Evolutionary conservation across 1,284 basidiomycete genomes (phyloP), one percentile per base, ranked within the genome.

Genomic region (Schizophyllum amplum): DNA sequence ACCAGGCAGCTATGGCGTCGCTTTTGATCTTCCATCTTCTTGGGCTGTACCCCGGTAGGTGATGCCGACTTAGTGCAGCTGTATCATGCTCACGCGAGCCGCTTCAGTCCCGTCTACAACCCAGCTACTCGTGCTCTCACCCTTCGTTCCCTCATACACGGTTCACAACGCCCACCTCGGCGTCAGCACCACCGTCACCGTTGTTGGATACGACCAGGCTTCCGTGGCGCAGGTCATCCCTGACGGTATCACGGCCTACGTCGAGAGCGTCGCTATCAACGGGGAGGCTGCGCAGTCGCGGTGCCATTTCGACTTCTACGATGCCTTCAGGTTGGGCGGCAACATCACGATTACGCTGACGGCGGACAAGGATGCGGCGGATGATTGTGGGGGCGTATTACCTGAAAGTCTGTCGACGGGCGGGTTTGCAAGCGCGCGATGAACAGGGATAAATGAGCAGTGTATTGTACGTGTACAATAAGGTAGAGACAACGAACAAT

Each of bases 261-360:
- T 83, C 23, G 71, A 77, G 60, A 77, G 68, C 55, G 75, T 82
- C 17, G 79, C 75, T 0, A 67, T 82, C 42, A 80, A 82, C 60
- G 80, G 80, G 7, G 62, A 67, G 33, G 67, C 70, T 5, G 64
- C 74, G 15, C 67, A 68, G 21, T 79, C 78, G 24, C 73, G 79
- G 25, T 87, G 84, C 66, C 81, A 85, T 66, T 73, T 86, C 59
- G 83, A 86, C 67, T 86, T 86, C 65, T 86, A 83, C 68, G 84
- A 87, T 62, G 77, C 77, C 22, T 86, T 86, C 71, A 73, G 78
- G 55, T 65, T 79, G 9, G 83, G 84, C 6, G 84, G 82, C 4
- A 77, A 84, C 21, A 72, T 86, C 21, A 77, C 80, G 53, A 85
- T 87, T 60, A 78, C 77, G 52, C 71, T 86, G 47, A 84, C 84